These are phyloP conservation scores for Ceriops zippeliana DNA, from an alignment of 345 rosid genomes.

Conservation along the genomic window DNA sequence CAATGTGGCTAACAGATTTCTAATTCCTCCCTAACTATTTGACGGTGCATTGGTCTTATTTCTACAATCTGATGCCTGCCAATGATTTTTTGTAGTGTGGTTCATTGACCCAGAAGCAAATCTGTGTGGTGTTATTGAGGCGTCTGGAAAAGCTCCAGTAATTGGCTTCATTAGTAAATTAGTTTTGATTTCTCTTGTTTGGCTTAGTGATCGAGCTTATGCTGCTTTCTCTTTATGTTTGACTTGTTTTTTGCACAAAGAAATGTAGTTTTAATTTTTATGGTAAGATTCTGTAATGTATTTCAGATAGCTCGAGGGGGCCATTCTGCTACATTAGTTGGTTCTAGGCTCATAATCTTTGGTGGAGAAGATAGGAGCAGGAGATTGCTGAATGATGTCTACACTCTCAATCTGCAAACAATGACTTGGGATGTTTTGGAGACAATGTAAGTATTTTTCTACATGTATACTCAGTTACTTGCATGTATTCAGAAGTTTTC, in stretches of 20 bases:
- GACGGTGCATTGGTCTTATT: conserved; percentile 5
- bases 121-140: conserved; percentile 51
- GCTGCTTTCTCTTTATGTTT: not conserved
- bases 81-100: conserved; percentile 51
- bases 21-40: conserved; percentile 7
- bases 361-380: conserved; percentile 90
- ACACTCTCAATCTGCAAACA: conserved; percentile 73
- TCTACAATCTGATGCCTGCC: conserved; percentile 19
- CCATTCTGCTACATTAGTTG: conserved; percentile 77
- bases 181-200: not conserved
- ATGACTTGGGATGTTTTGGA: conserved; percentile 76
- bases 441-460: conserved; percentile 54
- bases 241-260: not conserved
- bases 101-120: conserved; percentile 67
- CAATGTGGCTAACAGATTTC: conserved; percentile 7
- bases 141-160: conserved; percentile 84
- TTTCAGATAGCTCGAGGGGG: conserved; percentile 90
- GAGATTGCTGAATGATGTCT: conserved; percentile 74
- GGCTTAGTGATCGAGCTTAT: not conserved
- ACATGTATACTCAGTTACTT: conserved; percentile 1
- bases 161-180: conserved; percentile 3
- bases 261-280: not conserved
- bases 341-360: conserved; percentile 69
- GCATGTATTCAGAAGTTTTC: conserved; percentile 23
- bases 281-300: conserved; percentile 18